A percentile compares a stretch with the other conserved stretches of the same genome.
Evolutionary conservation across 2,329 filamentous ascomycete genomes (phyloP).

Genomic region (Arthrobotrys pseudoclavata): DNA sequence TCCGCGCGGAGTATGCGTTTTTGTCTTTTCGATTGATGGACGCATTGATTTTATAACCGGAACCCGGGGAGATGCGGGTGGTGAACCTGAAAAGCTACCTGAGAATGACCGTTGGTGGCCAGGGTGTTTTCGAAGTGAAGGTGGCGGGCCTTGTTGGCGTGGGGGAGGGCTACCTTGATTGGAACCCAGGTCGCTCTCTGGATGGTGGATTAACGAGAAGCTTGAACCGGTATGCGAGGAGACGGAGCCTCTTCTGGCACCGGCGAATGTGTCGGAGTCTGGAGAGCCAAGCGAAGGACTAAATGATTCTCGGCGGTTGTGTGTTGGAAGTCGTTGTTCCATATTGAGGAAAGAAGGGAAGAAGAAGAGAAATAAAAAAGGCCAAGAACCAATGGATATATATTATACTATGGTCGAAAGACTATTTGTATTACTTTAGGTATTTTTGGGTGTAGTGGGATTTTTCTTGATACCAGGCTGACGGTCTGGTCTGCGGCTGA

Average conservation of each 20-base stretch:
- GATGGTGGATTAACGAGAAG: constrained; percentile 59
- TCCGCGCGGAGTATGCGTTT: constrained; percentile 49
- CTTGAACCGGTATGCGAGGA: constrained; percentile 55
- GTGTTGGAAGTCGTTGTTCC: constrained; percentile 59
- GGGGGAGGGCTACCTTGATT: constrained; percentile 44
- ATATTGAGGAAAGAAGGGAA: constrained; percentile 40
- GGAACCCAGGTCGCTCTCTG: constrained; percentile 56
- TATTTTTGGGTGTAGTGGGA: constrained; percentile 24
- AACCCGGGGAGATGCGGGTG: constrained; percentile 50
- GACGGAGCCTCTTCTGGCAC: constrained; percentile 42
- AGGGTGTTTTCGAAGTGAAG: constrained; percentile 33
- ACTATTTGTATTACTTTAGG: constrained; percentile 42
- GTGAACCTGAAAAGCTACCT: constrained; percentile 37
- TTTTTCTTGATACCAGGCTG: constrained; percentile 37
- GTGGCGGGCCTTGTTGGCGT: constrained; percentile 27
- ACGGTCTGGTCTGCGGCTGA: constrained; percentile 57
- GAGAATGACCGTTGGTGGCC: constrained; percentile 49
- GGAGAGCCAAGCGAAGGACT: constrained; percentile 56
- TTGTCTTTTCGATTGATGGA: constrained; percentile 54
- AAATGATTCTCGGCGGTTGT: constrained; percentile 54
- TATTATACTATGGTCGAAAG: constrained; percentile 13
- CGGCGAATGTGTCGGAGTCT: constrained; percentile 55
- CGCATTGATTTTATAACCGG: constrained; percentile 59
- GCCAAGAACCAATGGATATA: constrained; percentile 48
- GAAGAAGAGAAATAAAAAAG: constrained; percentile 24